Conservation (phyloP, 108 stramenopile genomes). For the Craspedostauros australis region DNA sequence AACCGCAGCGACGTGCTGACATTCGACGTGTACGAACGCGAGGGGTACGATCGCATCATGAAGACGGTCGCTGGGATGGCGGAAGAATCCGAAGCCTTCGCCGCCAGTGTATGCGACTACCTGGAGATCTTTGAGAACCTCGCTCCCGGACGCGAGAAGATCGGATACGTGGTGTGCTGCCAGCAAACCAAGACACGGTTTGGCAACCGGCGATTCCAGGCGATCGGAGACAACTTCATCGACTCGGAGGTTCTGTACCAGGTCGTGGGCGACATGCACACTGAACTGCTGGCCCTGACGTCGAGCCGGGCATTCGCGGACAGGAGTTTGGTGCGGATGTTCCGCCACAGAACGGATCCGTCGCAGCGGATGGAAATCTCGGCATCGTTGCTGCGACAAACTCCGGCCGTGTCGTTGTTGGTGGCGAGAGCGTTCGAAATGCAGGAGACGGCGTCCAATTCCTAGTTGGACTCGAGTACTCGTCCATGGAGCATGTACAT, state of each 20-base stretch:
- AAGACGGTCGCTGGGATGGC: constrained; percentile 23
- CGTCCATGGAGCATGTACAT: too few species aligned
- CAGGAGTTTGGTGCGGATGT: constrained; percentile 30
- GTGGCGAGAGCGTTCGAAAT: constrained; percentile 11
- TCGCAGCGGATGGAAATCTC: constrained; percentile 24
- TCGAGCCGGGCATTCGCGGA: constrained; percentile 12
- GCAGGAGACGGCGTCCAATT: neutral
- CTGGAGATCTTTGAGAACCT: constrained; percentile 47
- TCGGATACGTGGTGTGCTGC: constrained; percentile 49
- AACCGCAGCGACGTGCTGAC: constrained; percentile 20
- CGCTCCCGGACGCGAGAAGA: constrained; percentile 26
- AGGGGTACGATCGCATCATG: constrained; percentile 48
- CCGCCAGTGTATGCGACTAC: constrained; percentile 28
- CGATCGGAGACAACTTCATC: constrained; percentile 16
- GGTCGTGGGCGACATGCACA: constrained; percentile 45
- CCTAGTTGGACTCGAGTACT: too few species aligned
- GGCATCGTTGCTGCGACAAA: constrained; percentile 34
- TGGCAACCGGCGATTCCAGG: constrained; percentile 44
- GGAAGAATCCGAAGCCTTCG: constrained; percentile 29
- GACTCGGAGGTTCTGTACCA: constrained; percentile 23
- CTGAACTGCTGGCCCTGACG: constrained; percentile 35
- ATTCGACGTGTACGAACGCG: constrained; percentile 49
- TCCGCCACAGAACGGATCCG: constrained; percentile 18
- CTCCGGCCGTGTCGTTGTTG: constrained; percentile 42
- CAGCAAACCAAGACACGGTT: constrained; percentile 50